phyloP scores from a whole-genome alignment of 176 grass and related monocot genomes.

The Cenchrus americanus region DNA sequence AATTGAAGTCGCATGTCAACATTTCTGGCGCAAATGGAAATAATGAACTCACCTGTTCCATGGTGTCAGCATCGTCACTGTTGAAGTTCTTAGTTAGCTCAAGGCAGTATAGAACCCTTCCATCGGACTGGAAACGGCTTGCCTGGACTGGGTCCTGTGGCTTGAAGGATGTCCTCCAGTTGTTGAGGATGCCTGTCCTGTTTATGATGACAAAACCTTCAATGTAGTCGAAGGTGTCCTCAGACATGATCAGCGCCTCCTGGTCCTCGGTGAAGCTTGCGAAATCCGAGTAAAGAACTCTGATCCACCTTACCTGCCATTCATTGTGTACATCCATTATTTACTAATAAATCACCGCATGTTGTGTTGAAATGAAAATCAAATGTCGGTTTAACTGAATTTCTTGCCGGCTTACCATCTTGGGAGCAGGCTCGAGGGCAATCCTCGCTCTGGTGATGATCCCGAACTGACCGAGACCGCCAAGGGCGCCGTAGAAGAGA shows the following conservation, averaged over 20 bases:
- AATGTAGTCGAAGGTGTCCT: constrained; percentile 83
- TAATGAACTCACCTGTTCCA: constrained; percentile 61
- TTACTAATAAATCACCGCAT: constrained; percentile 24
- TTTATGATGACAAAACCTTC: constrained; percentile 98
- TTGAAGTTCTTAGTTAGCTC: constrained; percentile 95
- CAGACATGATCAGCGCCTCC: constrained; percentile 76
- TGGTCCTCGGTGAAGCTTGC: constrained; percentile 83
- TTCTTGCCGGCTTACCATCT: constrained; percentile 66
- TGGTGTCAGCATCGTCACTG: constrained; percentile 44
- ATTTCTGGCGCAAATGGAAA: constrained; percentile 10
- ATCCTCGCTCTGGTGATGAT: constrained; percentile 89
- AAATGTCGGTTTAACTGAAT: constrained; percentile 2
- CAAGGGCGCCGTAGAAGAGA: constrained; percentile 80
- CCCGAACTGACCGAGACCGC: constrained; percentile 90
- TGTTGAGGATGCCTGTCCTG: constrained; percentile 87
- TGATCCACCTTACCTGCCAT: constrained; percentile 84
- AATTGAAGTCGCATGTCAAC: constrained; percentile 24
- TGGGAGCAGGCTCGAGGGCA: constrained; percentile 80
- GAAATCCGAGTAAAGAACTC: constrained; percentile 91
- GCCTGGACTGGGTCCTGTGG: constrained; percentile 71
- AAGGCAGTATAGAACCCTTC: constrained; percentile 77
- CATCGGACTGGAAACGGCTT: constrained; percentile 77
- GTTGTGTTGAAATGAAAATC: not conserved
- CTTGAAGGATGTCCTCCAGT: constrained; percentile 90
- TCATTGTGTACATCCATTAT: constrained; percentile 5